These are phyloP conservation scores for Aspergillus asperescens DNA, from an alignment of 495 filamentous ascomycete genomes.

Conservation along the genomic window DNA sequence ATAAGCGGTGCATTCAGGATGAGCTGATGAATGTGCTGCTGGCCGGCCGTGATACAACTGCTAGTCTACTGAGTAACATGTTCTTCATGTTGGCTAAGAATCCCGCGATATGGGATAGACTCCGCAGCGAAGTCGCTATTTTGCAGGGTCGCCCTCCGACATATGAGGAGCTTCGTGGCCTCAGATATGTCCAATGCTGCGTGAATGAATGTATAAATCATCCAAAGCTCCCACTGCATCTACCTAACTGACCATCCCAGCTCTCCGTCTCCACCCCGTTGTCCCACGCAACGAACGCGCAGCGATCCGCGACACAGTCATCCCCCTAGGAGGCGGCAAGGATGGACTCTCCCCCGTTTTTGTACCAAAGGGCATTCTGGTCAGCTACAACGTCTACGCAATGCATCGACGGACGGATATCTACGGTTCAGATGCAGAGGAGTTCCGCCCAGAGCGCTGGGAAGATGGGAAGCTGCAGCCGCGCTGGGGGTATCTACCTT, in stretches of 20 bases:
- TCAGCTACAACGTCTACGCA: constrained; percentile 54
- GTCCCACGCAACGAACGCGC: constrained; percentile 68
- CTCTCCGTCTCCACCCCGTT: constrained; percentile 60
- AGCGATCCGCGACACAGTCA: constrained; percentile 60
- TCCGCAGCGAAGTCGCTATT: constrained; percentile 47
- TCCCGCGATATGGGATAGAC: constrained; percentile 36
- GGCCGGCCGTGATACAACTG: constrained; percentile 57
- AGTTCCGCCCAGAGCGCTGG: constrained; percentile 68
- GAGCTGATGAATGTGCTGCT: constrained; percentile 36
- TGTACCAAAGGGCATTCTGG: constrained; percentile 51
- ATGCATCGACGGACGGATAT: constrained; percentile 61
- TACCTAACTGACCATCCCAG: constrained; percentile 11
- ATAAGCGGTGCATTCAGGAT: constrained; percentile 1
- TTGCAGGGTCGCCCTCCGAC: constrained; percentile 1
- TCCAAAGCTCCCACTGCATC: not conserved
- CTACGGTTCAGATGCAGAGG: constrained; percentile 37
- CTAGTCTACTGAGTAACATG: constrained; percentile 49
- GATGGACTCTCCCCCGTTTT: constrained; percentile 59
- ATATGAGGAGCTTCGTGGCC: constrained; percentile 67
- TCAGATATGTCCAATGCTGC: constrained; percentile 71
- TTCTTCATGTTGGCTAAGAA: constrained; percentile 52
- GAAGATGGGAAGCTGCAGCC: constrained; percentile 22
- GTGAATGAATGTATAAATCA: constrained; percentile 13
- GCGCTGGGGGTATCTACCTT: constrained; percentile 63
- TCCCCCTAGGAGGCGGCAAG: constrained; percentile 65